A percentile compares a stretch with the other conserved stretches of the same genome.
These are phyloP conservation scores for Pontederia paniculata DNA, from an alignment of 176 grass and related monocot species.

Conservation along the genomic window DNA sequence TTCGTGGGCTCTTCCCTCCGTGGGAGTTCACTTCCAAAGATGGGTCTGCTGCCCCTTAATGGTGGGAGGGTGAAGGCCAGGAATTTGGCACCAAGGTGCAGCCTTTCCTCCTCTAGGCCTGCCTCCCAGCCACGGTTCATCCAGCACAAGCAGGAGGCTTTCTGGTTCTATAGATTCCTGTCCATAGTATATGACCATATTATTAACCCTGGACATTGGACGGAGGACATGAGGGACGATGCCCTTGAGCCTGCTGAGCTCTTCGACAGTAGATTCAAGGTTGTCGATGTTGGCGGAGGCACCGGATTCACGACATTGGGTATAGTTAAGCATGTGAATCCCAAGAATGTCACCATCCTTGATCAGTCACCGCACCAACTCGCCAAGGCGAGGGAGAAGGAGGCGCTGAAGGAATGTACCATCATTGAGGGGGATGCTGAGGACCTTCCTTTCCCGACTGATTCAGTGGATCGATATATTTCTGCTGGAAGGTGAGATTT, in stretches of 20 bases:
- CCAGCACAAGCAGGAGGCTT: constrained; percentile 99
- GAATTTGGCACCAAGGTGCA: constrained; percentile 26
- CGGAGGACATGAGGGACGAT: constrained; percentile 93
- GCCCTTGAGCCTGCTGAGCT: constrained; percentile 71
- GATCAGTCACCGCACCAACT: constrained; percentile 96
- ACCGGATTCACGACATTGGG: constrained; percentile 77
- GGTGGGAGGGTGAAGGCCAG: constrained; percentile 1
- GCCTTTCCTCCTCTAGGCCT: constrained; percentile 37
- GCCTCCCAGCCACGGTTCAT: constrained; percentile 65
- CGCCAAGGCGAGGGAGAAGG: constrained; percentile 67
- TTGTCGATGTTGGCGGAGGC: constrained; percentile 82
- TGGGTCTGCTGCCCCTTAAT: constrained; percentile 12
- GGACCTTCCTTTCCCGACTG: constrained; percentile 72
- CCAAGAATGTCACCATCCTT: constrained; percentile 69
- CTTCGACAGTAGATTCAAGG: constrained; percentile 37
- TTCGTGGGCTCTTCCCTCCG: constrained; percentile 18
- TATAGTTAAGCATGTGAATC: constrained; percentile 56
- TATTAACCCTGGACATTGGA: constrained; percentile 92
- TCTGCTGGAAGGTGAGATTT: constrained; percentile 65
- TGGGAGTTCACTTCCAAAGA: constrained; percentile 21
- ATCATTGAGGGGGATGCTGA: constrained; percentile 90
- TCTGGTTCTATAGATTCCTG: constrained; percentile 97
- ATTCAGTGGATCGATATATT: constrained; percentile 66
- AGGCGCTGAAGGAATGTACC: constrained; percentile 52
- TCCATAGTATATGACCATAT: constrained; percentile 93